Evolutionary conservation across 805 yeast genomes (phyloP), one percentile per base, ranked within the genome.

Genomic region (Zygosaccharomyces pseudorouxii): DNA sequence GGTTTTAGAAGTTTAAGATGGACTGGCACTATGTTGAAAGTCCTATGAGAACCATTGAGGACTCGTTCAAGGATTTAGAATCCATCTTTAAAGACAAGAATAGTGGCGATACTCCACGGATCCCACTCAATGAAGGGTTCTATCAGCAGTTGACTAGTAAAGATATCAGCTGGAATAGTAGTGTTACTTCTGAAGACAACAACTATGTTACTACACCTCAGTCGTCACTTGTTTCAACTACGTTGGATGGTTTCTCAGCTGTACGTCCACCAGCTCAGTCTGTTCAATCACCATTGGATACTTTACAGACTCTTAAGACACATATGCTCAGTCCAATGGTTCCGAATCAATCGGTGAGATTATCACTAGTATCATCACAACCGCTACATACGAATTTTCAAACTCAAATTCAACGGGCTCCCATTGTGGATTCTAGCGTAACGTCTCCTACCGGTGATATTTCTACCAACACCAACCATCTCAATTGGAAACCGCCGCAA

Each of bases 61-160:
- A 55, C 39, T 54, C 56, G 8, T 42, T 55, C 41, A 55, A 45
- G 43, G 59, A 55, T 25, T 44, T 55, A 37, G 57, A 55, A 40
- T 42, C 38, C 2, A 19, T 41, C 27, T 41, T 41, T 25, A 41
- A 29, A 22, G 37, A 19, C 27, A 28, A 29, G 33, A 41, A 28
- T 14, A 41, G 16, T 20, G 19, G 36, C 19, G 28, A 41, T 22
- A 29, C 36, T 12, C 44, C 44, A 10, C 14, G 44, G 36, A 41
- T 41, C 27, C n/a, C 36, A 5, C 14, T 41, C 2, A 29, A 16
- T 10, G 37, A 28, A 8, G 44, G 16, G 23, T 25, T 41, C 11
- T 18, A 28, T 16, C 29, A 11, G 7, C 16, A 25, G 9, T 33
- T 33, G 10, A 14, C 20, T 9, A 19, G 9, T 33, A 33, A 8